Conservation (phyloP, 495 filamentous ascomycete genomes). For the Pseudomonodictys pantanalensis region DNA sequence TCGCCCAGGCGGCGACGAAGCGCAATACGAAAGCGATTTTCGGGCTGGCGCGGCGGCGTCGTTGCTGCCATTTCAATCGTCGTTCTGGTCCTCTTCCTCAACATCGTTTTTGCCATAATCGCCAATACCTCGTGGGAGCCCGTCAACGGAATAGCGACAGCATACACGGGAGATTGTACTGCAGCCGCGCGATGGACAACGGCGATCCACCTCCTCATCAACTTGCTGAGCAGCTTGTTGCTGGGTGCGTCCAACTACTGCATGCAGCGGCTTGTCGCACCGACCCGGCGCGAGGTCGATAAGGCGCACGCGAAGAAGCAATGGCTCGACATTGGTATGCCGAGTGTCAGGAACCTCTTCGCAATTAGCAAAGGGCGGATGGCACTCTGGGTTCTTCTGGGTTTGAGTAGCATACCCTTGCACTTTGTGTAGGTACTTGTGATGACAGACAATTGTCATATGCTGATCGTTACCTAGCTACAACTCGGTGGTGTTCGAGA, state of each 20-base stretch:
- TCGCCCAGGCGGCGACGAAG: too few species aligned
- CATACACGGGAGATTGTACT: neutral
- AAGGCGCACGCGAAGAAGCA: conserved; percentile 4
- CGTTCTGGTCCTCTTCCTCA: conserved; percentile 7
- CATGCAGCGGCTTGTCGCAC: conserved; percentile 20
- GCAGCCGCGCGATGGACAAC: neutral
- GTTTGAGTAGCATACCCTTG: conserved; percentile 16
- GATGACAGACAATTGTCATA: neutral
- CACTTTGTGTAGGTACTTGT: conserved; percentile 20
- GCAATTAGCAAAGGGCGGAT: neutral
- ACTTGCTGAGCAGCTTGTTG: conserved; percentile 14
- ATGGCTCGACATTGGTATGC: conserved; percentile 29
- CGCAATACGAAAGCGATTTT: too few species aligned
- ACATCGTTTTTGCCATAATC: conserved; percentile 5
- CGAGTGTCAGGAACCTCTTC: conserved; percentile 22
- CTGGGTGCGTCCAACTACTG: conserved; percentile 23
- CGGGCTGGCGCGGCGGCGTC: conserved; percentile 17
- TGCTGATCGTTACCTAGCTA: conserved; percentile 34
- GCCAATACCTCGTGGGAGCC: conserved; percentile 9
- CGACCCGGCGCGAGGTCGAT: conserved; percentile 17
- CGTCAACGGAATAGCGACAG: conserved; percentile 6
- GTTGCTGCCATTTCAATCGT: neutral
- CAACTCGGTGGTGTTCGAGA: conserved; percentile 46
- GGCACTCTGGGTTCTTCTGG: conserved; percentile 12
- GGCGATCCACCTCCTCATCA: conserved; percentile 18